phyloP scores from a whole-genome alignment of 2,329 filamentous ascomycete species.

The Trichoderma sp. region DNA sequence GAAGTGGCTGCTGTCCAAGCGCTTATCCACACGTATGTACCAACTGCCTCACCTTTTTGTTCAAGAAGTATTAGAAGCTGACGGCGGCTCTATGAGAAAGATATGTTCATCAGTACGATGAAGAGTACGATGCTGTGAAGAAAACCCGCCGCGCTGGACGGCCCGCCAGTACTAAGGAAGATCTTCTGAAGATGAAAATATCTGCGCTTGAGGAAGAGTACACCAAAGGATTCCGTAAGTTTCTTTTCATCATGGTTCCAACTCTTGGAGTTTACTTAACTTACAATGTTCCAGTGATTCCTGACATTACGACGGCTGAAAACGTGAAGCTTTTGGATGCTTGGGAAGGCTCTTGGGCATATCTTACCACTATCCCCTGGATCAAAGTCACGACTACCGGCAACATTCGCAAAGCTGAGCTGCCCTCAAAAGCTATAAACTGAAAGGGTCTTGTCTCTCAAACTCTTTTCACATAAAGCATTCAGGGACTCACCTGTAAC shows the following conservation, averaged over 20 bases:
- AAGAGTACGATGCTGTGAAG: slow-evolving; percentile 67
- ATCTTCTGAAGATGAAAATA: slow-evolving; percentile 72
- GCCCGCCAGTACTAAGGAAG: slow-evolving; percentile 75
- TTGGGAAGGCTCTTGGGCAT: slow-evolving; percentile 86
- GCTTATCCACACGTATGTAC: slow-evolving; percentile 60
- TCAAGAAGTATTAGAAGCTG: slow-evolving; percentile 24
- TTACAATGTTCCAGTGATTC: slow-evolving; percentile 55
- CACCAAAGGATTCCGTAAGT: slow-evolving; percentile 76
- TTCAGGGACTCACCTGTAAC: neutral
- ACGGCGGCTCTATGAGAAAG: slow-evolving; percentile 42
- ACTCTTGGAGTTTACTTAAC: neutral
- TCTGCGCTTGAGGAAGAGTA: slow-evolving; percentile 76
- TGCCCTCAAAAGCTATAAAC: slow-evolving; percentile 62
- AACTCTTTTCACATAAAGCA: neutral
- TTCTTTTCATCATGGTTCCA: neutral
- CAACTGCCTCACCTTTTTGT: neutral
- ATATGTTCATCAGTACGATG: slow-evolving; percentile 68
- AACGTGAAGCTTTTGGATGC: slow-evolving; percentile 65
- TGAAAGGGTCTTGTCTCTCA: slow-evolving; percentile 9
- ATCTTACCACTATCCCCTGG: slow-evolving; percentile 75
- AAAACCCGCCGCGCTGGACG: slow-evolving; percentile 74
- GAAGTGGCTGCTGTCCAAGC: slow-evolving; percentile 59
- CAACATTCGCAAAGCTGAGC: slow-evolving; percentile 66
- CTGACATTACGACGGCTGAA: slow-evolving; percentile 69
- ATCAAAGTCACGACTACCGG: slow-evolving; percentile 70